These are phyloP conservation scores for Scutellospora calospora DNA, from an alignment of 371 early-diverging fungal genomes.

Conservation along the genomic window DNA sequence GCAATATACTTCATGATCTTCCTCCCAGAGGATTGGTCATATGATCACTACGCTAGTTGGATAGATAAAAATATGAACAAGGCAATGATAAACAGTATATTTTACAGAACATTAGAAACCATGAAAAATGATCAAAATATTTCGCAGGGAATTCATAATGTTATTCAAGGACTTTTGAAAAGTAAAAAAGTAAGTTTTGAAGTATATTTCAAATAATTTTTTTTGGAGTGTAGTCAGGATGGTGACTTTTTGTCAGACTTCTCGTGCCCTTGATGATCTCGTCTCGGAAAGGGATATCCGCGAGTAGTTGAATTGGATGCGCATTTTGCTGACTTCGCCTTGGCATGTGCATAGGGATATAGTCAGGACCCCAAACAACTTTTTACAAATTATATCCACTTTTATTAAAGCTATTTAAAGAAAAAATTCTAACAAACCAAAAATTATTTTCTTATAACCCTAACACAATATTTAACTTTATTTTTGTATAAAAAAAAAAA, in stretches of 20 bases:
- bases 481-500: no score
- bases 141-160: background rate
- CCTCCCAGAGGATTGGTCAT: background rate
- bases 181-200: constrained; percentile 1
- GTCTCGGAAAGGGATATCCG: background rate
- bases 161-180: background rate
- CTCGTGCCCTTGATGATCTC: background rate
- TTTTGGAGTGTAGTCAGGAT: background rate
- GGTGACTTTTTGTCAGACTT: constrained; percentile 1
- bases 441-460: no score
- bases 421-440: no score
- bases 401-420: no score
- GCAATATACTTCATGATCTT: background rate
- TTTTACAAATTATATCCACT: no score
- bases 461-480: no score
- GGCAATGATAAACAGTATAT: background rate
- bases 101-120: background rate
- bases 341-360: background rate
- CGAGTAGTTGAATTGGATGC: constrained; percentile 15
- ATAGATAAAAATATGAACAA: background rate
- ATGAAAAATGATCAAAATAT: background rate
- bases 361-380: no score
- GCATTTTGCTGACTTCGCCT: background rate
- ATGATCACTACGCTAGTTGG: background rate
- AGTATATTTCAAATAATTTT: constrained; percentile 1